Evolutionary conservation across 2,329 filamentous ascomycete genomes (phyloP).

Genomic region (Aspergillus sp.): DNA sequence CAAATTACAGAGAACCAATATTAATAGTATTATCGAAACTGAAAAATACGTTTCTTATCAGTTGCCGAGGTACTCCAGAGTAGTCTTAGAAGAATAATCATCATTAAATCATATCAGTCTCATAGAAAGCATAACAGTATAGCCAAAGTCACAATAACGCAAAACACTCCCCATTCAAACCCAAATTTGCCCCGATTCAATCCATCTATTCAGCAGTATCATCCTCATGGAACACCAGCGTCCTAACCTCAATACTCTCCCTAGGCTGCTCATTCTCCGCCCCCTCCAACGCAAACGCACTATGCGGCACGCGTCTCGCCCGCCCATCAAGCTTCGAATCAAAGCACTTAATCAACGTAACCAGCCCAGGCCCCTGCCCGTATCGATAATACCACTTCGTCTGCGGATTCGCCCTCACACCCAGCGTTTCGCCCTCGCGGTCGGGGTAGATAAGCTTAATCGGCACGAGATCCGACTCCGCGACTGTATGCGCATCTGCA

Average conservation of each 20-base stretch:
- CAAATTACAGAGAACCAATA: neutral
- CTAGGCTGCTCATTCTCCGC: constrained; percentile 39
- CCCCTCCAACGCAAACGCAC: constrained; percentile 54
- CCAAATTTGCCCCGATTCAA: too few relatives aligned
- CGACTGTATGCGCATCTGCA: constrained; percentile 52
- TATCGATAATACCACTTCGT: constrained; percentile 57
- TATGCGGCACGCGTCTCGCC: constrained; percentile 56
- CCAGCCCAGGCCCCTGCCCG: constrained; percentile 53
- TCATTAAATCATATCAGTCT: too few relatives aligned
- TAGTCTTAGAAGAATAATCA: too few relatives aligned
- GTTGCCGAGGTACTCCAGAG: too few relatives aligned
- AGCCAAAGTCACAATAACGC: too few relatives aligned
- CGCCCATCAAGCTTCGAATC: constrained; percentile 58
- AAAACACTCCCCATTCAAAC: too few relatives aligned
- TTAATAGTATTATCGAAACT: neutral
- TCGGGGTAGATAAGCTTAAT: constrained; percentile 53
- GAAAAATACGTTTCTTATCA: neutral
- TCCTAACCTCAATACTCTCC: constrained; percentile 59
- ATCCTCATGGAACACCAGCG: constrained; percentile 53
- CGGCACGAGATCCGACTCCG: constrained; percentile 52
- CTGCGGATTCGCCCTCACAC: constrained; percentile 40
- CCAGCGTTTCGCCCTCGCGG: constrained; percentile 52
- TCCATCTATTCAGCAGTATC: constrained; percentile 13
- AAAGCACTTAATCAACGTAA: constrained; percentile 62
- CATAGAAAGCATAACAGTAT: too few relatives aligned